Evolutionary conservation across 1,284 basidiomycete genomes (phyloP).

Genomic region (Irpex rosettiformis): DNA sequence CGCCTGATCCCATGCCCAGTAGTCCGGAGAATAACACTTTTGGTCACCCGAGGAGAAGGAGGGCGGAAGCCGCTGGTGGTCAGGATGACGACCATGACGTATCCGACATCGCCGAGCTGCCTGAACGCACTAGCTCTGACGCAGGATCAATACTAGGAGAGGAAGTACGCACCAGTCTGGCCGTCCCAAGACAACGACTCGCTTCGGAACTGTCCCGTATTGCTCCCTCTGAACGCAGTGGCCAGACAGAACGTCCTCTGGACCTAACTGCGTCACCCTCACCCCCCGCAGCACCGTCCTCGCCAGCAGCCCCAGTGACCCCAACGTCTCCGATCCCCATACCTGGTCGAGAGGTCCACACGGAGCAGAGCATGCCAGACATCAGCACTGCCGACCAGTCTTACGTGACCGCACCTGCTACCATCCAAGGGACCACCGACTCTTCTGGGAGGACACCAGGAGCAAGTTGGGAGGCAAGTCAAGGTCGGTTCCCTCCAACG

Average conservation of each 20-base stretch:
- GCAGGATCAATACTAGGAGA: slow-evolving; percentile 10
- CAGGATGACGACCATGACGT: slow-evolving; percentile 21
- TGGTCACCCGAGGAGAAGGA: slow-evolving; percentile 45
- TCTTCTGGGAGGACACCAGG: slow-evolving; percentile 29
- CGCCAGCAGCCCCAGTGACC: not conserved
- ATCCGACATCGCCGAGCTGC: slow-evolving; percentile 19
- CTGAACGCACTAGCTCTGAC: slow-evolving; percentile 9
- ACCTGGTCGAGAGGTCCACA: slow-evolving; percentile 16
- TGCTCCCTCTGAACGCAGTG: slow-evolving; percentile 11
- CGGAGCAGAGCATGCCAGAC: slow-evolving; percentile 43
- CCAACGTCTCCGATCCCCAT: slow-evolving; percentile 23
- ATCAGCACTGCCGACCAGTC: slow-evolving; percentile 66
- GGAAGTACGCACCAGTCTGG: not conserved
- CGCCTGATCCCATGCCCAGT: slow-evolving; percentile 43
- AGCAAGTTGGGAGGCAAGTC: slow-evolving; percentile 35
- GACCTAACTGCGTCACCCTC: not conserved
- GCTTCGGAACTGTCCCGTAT: slow-evolving; percentile 9
- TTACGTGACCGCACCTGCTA: slow-evolving; percentile 61
- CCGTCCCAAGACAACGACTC: not conserved
- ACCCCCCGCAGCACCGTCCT: not conserved
- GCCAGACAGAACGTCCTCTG: slow-evolving; percentile 7
- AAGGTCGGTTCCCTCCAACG: slow-evolving; percentile 22
- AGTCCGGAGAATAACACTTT: slow-evolving; percentile 69
- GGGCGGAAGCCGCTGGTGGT: slow-evolving; percentile 12
- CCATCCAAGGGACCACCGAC: slow-evolving; percentile 46